Evolutionary conservation across 176 grass and related monocot species (phyloP).

Genomic region (Carex kokanica): DNA sequence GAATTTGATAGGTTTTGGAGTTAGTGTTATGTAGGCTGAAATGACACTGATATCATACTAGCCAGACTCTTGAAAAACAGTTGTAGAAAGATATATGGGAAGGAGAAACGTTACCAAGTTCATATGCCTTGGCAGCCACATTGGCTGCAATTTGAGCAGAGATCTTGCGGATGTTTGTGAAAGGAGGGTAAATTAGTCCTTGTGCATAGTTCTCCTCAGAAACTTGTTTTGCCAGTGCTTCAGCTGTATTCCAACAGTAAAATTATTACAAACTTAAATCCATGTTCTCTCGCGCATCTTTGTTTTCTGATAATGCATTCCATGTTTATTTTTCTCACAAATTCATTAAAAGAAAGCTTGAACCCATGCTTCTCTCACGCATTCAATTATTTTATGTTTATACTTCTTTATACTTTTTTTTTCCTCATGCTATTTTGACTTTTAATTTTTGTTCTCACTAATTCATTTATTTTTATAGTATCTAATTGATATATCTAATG

Average conservation of each 20-base stretch:
- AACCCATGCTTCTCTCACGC: too few relatives aligned
- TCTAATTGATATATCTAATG: background rate
- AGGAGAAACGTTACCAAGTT: slow-evolving; percentile 43
- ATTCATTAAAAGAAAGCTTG: too few relatives aligned
- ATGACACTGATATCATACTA: too few relatives aligned
- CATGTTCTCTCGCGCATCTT: background rate
- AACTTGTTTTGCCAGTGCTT: slow-evolving; percentile 73
- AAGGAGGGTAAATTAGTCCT: slow-evolving; percentile 86
- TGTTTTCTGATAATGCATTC: slow-evolving; percentile 4
- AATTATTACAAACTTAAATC: background rate
- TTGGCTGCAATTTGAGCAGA: slow-evolving; percentile 83
- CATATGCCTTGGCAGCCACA: slow-evolving; percentile 84
- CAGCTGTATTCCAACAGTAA: slow-evolving; percentile 41
- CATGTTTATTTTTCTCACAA: too few relatives aligned
- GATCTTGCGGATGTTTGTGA: slow-evolving; percentile 88
- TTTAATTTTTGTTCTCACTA: background rate
- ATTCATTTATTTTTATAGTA: background rate
- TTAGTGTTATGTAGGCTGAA: too few relatives aligned
- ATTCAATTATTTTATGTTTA: background rate
- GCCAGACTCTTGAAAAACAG: background rate
- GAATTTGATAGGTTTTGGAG: too few relatives aligned
- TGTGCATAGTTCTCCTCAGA: slow-evolving; percentile 58
- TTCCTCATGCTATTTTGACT: background rate
- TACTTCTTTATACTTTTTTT: background rate
- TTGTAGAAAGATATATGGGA: background rate